These are phyloP conservation scores for Hyphopichia pseudoburtonii DNA, from an alignment of 1,139 yeast species.

Conservation along the genomic window DNA sequence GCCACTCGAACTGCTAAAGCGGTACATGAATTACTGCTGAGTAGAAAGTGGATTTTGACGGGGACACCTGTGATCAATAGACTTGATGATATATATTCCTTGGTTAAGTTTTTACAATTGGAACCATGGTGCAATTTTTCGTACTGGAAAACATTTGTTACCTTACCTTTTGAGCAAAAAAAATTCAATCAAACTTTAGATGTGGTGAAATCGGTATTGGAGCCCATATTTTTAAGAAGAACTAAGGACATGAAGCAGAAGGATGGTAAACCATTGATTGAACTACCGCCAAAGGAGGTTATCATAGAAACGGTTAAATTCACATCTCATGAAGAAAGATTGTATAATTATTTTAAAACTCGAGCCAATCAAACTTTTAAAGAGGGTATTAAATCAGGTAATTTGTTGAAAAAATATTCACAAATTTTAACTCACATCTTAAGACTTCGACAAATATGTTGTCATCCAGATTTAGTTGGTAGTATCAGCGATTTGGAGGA, in stretches of 20 bases:
- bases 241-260: constrained; percentile 81
- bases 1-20: constrained; percentile 81
- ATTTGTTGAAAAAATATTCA: constrained; percentile 70
- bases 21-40: constrained; percentile 61
- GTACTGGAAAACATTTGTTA: constrained; percentile 87
- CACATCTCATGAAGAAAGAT: constrained; percentile 60
- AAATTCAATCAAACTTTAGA: constrained; percentile 73
- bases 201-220: constrained; percentile 80
- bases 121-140: constrained; percentile 90
- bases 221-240: constrained; percentile 79
- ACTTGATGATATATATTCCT: constrained; percentile 80
- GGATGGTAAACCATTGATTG: constrained; percentile 75
- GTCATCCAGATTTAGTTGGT: constrained; percentile 71
- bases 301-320: constrained; percentile 66
- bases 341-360: constrained; percentile 71
- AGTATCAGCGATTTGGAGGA: constrained; percentile 40
- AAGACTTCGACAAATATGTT: constrained; percentile 83
- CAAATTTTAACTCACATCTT: constrained; percentile 81
- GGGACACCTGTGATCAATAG: constrained; percentile 95
- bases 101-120: constrained; percentile 69
- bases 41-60: constrained; percentile 81
- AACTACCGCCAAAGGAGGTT: constrained; percentile 75
- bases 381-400: constrained; percentile 64
- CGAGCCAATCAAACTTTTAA: constrained; percentile 68
- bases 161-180: constrained; percentile 76